Percentiles rank a stretch among this genome's conserved stretches.
Conservation (phyloP, 108 stramenopile genomes). For the Conticribra weissflogii region DNA sequence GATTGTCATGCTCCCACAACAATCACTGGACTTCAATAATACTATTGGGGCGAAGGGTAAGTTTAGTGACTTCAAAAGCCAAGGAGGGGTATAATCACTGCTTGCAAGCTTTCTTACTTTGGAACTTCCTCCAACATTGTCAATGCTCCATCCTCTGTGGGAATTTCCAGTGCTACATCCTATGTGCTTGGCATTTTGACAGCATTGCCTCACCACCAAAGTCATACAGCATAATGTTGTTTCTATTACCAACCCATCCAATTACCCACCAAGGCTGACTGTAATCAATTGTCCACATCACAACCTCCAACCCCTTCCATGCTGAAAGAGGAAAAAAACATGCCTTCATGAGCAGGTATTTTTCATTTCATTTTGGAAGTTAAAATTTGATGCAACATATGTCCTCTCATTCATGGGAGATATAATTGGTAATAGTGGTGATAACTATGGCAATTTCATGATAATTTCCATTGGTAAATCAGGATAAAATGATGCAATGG, state of each 20-base stretch:
- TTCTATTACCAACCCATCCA: constrained; percentile 62
- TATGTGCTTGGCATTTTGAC: constrained; percentile 42
- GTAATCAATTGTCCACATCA: constrained; percentile 49
- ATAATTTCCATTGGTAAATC: too few relatives aligned
- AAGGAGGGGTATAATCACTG: constrained; percentile 28
- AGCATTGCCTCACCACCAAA: constrained; percentile 70
- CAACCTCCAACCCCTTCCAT: constrained; percentile 57
- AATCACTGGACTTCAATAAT: constrained; percentile 54
- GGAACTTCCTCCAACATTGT: too few relatives aligned
- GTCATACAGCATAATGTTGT: too few relatives aligned
- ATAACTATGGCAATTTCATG: too few relatives aligned
- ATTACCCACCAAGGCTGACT: constrained; percentile 77
- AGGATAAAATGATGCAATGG: too few relatives aligned
- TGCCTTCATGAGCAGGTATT: constrained; percentile 55
- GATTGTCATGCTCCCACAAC: constrained; percentile 65
- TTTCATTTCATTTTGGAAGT: constrained; percentile 31
- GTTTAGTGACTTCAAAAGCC: constrained; percentile 70
- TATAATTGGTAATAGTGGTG: too few relatives aligned
- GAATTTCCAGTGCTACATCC: not conserved
- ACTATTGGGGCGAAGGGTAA: constrained; percentile 64
- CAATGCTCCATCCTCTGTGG: not conserved
- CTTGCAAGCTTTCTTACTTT: too few relatives aligned
- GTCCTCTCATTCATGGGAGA: too few relatives aligned
- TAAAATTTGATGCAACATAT: constrained; percentile 13
- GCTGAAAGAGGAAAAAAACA: constrained; percentile 61